Evolutionary conservation across 2,329 filamentous ascomycete genomes (phyloP).

Genomic region (Stagonosporopsis rhizophila): DNA sequence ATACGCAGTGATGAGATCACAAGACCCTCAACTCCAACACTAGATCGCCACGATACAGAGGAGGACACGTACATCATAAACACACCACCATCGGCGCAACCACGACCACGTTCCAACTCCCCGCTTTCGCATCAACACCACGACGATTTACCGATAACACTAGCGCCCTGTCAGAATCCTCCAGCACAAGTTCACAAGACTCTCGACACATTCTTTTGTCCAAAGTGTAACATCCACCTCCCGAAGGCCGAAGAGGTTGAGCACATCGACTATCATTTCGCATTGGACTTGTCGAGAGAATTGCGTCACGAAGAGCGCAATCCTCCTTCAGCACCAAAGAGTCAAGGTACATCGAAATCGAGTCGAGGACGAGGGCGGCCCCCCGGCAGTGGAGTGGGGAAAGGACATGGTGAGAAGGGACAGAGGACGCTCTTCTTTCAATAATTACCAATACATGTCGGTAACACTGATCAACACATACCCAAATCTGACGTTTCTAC

Average conservation of each 20-base stretch:
- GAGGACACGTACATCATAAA: conserved; percentile 17
- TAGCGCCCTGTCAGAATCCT: background rate
- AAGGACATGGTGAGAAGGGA: conserved; percentile 47
- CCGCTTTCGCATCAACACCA: conserved; percentile 10
- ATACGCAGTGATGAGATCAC: conserved; percentile 21
- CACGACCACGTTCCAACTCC: conserved; percentile 10
- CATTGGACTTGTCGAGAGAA: conserved; percentile 79
- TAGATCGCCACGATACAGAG: conserved; percentile 13
- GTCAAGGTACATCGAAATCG: conserved; percentile 29
- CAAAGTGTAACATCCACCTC: conserved; percentile 70
- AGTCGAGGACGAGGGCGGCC: conserved; percentile 48
- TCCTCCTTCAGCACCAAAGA: conserved; percentile 9
- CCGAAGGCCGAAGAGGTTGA: conserved; percentile 68
- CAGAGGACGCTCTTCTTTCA: conserved; percentile 56
- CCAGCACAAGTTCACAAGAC: conserved; percentile 29
- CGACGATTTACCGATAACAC: background rate
- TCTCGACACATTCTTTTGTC: conserved; percentile 60
- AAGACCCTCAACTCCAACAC: conserved; percentile 25
- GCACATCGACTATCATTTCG: conserved; percentile 95
- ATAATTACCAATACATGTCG: background rate
- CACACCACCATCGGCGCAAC: conserved; percentile 47
- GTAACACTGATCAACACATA: background rate
- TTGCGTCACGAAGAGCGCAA: conserved; percentile 44
- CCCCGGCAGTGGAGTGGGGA: conserved; percentile 30
- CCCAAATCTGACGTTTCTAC: no score